Evolutionary conservation across 2,329 filamentous ascomycete species (phyloP).

Genomic region (Aspergillus thermomutatus): DNA sequence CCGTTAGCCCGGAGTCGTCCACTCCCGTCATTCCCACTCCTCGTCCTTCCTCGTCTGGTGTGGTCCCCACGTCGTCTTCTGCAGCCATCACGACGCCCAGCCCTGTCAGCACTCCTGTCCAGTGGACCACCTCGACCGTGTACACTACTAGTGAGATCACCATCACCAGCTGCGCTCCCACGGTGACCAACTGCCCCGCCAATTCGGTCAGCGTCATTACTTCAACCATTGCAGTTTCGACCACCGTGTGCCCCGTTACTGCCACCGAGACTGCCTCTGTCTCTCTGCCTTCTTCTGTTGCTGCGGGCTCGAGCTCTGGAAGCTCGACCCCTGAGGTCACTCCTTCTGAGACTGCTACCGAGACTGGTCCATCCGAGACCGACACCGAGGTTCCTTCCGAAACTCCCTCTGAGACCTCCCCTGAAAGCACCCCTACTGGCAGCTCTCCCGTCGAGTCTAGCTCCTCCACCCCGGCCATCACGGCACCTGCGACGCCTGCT

Average conservation of each 20-base stretch:
- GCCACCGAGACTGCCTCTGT: conserved; percentile 23
- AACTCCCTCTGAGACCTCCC: conserved; percentile 1
- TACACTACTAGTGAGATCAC: conserved; percentile 37
- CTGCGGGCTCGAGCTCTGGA: neutral
- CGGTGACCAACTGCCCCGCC: conserved; percentile 51
- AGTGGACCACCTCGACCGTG: conserved; percentile 36
- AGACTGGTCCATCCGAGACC: neutral
- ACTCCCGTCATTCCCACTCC: conserved; percentile 9
- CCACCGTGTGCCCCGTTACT: conserved; percentile 56
- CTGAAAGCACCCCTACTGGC: conserved; percentile 8
- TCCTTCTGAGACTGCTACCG: neutral
- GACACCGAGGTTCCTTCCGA: neutral
- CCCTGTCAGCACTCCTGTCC: conserved; percentile 15
- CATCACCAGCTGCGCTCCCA: conserved; percentile 40
- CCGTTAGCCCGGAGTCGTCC: conserved; percentile 5
- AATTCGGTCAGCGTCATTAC: conserved; percentile 49
- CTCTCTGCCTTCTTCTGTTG: neutral
- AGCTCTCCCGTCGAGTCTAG: conserved; percentile 14
- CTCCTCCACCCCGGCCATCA: conserved; percentile 4
- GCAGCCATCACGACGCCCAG: conserved; percentile 8
- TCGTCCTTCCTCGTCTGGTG: conserved; percentile 13
- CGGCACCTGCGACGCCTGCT: conserved; percentile 13
- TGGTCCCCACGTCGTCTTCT: neutral
- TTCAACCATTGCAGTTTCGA: conserved; percentile 55
- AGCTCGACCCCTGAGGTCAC: conserved; percentile 4